Conservation (phyloP, 1,284 basidiomycete species). For the Cryptococcus sp. region DNA sequence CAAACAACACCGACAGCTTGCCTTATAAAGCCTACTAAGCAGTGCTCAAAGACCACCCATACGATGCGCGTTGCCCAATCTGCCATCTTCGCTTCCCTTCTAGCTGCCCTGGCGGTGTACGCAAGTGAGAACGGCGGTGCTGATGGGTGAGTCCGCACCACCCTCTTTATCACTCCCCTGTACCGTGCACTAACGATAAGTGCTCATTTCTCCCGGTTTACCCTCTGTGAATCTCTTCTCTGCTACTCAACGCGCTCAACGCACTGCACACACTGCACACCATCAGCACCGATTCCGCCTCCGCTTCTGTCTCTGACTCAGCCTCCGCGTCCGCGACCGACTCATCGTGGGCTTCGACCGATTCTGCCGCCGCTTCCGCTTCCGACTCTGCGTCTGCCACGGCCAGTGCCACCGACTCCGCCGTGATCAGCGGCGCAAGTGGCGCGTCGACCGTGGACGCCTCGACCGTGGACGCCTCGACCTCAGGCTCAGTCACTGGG, state of each 20-base stretch:
- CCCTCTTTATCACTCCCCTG: not conserved
- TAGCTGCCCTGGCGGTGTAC: constrained; percentile 5
- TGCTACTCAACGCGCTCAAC: no score
- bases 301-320: not conserved
- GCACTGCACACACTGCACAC: not conserved
- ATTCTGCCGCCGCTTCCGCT: not conserved
- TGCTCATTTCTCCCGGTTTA: no score
- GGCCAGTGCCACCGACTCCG: constrained; percentile 5
- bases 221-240: no score
- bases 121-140: constrained; percentile 3
- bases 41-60: not conserved
- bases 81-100: not conserved
- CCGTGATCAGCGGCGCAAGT: constrained; percentile 3
- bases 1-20: no score
- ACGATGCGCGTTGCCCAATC: constrained; percentile 1
- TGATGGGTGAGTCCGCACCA: constrained; percentile 2
- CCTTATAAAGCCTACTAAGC: no score
- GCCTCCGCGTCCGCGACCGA: not conserved
- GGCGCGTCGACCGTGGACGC: constrained; percentile 2
- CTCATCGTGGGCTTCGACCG: no score
- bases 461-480: constrained; percentile 3
- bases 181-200: not conserved
- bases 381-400: constrained; percentile 13
- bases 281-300: not conserved
- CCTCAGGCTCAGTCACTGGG: not conserved